Base-by-base conservation (phyloP, 2,329 filamentous ascomycete genomes). In the Xylariaceae sp. region DNA sequence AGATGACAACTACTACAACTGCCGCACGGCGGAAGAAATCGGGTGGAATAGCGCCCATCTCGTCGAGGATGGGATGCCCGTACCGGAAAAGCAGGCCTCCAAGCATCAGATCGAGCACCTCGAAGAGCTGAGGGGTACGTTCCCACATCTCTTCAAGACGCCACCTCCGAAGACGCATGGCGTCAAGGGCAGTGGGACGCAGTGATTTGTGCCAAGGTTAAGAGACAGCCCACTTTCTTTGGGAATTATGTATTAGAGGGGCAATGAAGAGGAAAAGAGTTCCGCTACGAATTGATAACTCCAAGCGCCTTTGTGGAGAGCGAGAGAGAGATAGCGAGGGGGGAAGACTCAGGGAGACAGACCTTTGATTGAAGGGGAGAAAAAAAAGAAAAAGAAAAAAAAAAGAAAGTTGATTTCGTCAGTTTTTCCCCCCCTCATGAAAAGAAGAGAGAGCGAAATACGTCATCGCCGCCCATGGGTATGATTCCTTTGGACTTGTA, bases 1-100 rank as follows among this genome's bases (percentile, higher is more conserved):
- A 58, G 53, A 58, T 4, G 56, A 58, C n/a, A 56, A 56, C 26
- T 58, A 39, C 35, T 49, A 50, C 29, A 58, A 58, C 32, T 58
- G 56, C 35, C 49, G 7, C 3, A 58, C 51, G 54, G 56, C 53
- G 4, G 50, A 56, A 37, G 35, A n/a, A 26, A 37, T 58, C n/a
- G 54, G 56, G 19, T 58, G 56, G 53, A 54, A 58, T n/a, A 54
- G 47, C 30, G 54, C 46, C 32, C 54, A 58, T 54, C 54, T 58
- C 6, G 54, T 56, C 7, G 56, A 58, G 30, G 54, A 58, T 1
- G 56, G 37, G 3, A 30, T 45, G 6, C 50, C 39, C 3, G 41
- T 51, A 32, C 56, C 53, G 1, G 34, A 37, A 30, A 37, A 47
- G 12, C 47, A 56, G 45, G 56, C 56, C 6, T 58, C 39, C 11